These are phyloP conservation scores for Ganoderma lucidum DNA, from an alignment of 1,284 basidiomycete species.

Conservation along the genomic window DNA sequence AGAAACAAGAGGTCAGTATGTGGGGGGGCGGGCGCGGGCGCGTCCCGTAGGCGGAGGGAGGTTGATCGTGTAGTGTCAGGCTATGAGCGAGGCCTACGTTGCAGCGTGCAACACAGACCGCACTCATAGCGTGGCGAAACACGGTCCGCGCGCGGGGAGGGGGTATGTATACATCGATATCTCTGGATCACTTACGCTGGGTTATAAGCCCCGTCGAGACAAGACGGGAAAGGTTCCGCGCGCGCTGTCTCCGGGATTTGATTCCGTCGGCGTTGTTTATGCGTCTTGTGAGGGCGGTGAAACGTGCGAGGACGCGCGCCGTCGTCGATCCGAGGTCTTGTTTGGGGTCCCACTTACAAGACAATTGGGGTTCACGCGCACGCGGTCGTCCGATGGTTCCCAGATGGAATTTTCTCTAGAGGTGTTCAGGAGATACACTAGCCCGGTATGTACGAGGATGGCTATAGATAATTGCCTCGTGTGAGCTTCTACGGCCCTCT, in stretches of 20 bases:
- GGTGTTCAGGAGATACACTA: too few relatives aligned
- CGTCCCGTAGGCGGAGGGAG: too few relatives aligned
- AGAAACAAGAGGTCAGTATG: not conserved
- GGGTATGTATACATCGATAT: not conserved
- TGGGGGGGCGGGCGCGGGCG: too few relatives aligned
- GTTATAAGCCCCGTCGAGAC: not conserved
- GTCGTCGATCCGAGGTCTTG: not conserved
- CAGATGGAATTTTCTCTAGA: too few relatives aligned
- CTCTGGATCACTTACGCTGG: not conserved
- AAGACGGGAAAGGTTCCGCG: not conserved
- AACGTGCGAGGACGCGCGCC: too few relatives aligned
- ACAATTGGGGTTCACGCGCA: not conserved
- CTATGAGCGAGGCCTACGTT: constrained; percentile 1
- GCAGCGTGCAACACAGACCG: not conserved
- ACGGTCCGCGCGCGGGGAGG: not conserved
- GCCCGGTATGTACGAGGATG: too few relatives aligned
- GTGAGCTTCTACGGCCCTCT: too few relatives aligned
- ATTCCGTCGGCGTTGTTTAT: too few relatives aligned
- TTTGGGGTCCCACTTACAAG: not conserved
- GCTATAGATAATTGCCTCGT: too few relatives aligned
- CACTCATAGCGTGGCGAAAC: constrained; percentile 4
- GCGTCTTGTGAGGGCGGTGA: not conserved
- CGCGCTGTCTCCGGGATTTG: too few relatives aligned
- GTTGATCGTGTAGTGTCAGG: not conserved
- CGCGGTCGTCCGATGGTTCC: too few relatives aligned